Evolutionary conservation across 2,329 filamentous ascomycete species (phyloP), one percentile per base, ranked within the genome.

Genomic region (Ambrosiella beaveri): DNA sequence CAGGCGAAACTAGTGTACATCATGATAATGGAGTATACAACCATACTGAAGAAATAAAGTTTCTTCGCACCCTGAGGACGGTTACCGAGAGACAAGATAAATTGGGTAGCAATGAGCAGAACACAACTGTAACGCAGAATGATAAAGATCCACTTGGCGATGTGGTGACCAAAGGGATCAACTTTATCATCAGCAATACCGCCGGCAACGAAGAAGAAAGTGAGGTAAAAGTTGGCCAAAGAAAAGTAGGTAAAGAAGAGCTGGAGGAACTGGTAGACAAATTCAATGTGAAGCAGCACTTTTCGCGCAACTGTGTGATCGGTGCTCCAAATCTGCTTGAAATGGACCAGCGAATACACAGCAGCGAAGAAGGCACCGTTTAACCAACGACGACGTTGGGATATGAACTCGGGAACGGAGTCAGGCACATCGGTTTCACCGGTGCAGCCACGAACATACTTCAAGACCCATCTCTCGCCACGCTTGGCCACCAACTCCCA

Each of bases 311-410:
- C 66, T 0, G 88, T 93, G 70, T 98, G 93, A 68, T 97, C 93
- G 0, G 93, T 98, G 27, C 73, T 71, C 86, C 91, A 95, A 66
- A 98, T 84, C 71, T 98, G 94, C 64, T 80, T 84, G 70, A 91
- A 95, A 71, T 98, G 93, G 47, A 96, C 86, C 2, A 97, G 81
- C 1, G 91, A 97, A 75, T 97, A 98, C 56, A 97, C 90, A 49
- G 93, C 93, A 0, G 93, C 94, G 68, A 98, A 98, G 75, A 98
- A 98, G 63, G 93, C 93, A 67, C 93, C 93, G 68, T 98, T 98
- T 62, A 98, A 82, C 93, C 93, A 98, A 70, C 93, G 82, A 67
- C 93, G 82, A 66, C 93, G 85, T 67, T 98, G 93, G 0, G 90
- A 97, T 66, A 98, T 90, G 67, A 98, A 98, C 65, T 98, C 93